Conservation (phyloP, 164 flowering plant genomes). For the Paratinospora sagittata region DNA sequence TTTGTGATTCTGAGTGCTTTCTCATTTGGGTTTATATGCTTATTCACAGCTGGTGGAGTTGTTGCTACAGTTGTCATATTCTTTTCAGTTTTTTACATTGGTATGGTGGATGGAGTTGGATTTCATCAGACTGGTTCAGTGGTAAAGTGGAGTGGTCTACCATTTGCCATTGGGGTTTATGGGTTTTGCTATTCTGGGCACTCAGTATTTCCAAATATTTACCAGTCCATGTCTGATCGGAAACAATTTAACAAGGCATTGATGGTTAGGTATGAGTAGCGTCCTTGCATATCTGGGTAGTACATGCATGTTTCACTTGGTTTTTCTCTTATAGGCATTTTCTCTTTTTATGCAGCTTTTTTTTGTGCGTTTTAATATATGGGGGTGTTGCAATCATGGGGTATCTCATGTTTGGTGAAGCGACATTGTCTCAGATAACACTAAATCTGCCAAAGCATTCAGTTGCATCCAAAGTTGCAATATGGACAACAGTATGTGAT, state of each 20-base stretch:
- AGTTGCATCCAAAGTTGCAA: slow-evolving; percentile 58
- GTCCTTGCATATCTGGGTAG: not conserved
- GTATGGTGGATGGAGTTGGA: slow-evolving; percentile 53
- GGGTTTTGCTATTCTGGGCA: slow-evolving; percentile 91
- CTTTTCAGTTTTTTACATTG: slow-evolving; percentile 48
- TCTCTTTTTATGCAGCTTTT: slow-evolving; percentile 47
- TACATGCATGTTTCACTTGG: not conserved
- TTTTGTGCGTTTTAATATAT: slow-evolving; percentile 55
- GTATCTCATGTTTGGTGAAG: slow-evolving; percentile 77
- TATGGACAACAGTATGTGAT: slow-evolving; percentile 88
- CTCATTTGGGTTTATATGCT: slow-evolving; percentile 8
- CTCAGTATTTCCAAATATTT: slow-evolving; percentile 85
- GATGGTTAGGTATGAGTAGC: slow-evolving; percentile 42
- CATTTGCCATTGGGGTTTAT: slow-evolving; percentile 80
- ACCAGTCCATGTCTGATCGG: slow-evolving; percentile 88
- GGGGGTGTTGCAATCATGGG: slow-evolving; percentile 77
- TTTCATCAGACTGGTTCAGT: slow-evolving; percentile 51
- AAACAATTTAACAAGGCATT: slow-evolving; percentile 57
- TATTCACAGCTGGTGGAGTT: slow-evolving; percentile 78
- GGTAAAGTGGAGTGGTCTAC: slow-evolving; percentile 68
- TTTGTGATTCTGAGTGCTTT: not conserved
- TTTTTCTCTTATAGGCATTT: not conserved
- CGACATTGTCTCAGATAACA: slow-evolving; percentile 77
- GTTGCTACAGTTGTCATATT: slow-evolving; percentile 59
- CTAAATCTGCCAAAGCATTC: slow-evolving; percentile 64